Base-by-base conservation (phyloP, 2,329 filamentous ascomycete genomes). In the Venturia aucupariae region DNA sequence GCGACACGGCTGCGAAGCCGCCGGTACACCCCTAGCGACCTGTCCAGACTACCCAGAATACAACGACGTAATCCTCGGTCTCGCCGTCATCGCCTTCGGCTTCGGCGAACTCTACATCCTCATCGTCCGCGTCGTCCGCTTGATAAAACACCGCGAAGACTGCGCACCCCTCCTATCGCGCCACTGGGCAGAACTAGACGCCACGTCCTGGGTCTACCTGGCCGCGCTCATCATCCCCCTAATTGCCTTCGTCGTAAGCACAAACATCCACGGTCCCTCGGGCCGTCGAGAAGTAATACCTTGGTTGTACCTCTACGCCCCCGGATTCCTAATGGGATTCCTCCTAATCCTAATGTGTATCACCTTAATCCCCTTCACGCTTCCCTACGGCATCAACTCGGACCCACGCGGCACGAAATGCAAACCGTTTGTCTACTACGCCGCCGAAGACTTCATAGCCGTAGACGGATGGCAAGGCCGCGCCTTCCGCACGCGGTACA, bases 61-160 rank as follows among this genome's bases (percentile, higher is more conserved):
- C 67, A 66, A 72, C 63, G 66, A 67, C 51, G 67, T 70, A 2
- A 73, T 73, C 41, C 67, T 73, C 48, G 71, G 71, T 19, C 69
- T 68, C 51, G 71, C 71, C 2, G 67, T 73, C 32, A 67, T 68
- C 27, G 70, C 64, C 59, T 73, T 73, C 46, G 71, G 71, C 3
- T 68, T 73, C 35, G 71, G 71, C 22, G 71, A 73, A 65, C 64
- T 72, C n/a, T 73, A 70, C 68, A 72, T 73, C 57, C 63, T 73
- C 35, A 54, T 69, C n/a, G 70, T 70, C 15, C 68, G 71, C 57
- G 69, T 73, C 1, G 66, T 66, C 62, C 64, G 71, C 38, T 65
- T 73, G 1, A 69, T 69, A 42, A 66, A 69, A 38, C 68, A 69
- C 42, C 70, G 61, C 32, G 71, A 73, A 7, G 66, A 69, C 41